phyloP scores from a whole-genome alignment of 495 filamentous ascomycete species.

The Echria macrotheca region DNA sequence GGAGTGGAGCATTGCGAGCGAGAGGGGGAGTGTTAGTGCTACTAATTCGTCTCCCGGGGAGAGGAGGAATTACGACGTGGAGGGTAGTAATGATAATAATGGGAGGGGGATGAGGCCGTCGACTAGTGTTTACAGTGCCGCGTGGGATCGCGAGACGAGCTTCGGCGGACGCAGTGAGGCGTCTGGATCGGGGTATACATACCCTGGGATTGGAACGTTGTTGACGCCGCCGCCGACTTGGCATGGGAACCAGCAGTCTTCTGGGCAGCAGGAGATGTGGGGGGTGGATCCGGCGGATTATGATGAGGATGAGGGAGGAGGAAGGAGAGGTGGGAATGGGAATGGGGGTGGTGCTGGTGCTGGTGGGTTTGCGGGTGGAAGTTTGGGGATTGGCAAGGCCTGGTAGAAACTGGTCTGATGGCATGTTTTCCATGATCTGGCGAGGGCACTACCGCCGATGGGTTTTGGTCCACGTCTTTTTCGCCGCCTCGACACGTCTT shows the following conservation, averaged over 20 bases:
- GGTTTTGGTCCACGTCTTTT: too few relatives aligned
- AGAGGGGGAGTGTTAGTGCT: conserved; percentile 11
- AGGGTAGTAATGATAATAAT: neutral
- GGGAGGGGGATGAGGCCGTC: neutral
- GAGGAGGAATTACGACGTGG: too few relatives aligned
- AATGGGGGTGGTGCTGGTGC: too few relatives aligned
- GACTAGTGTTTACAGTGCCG: neutral
- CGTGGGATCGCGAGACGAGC: conserved; percentile 5
- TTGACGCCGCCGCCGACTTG: conserved; percentile 9
- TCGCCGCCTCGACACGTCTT: too few relatives aligned
- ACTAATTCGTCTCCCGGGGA: too few relatives aligned
- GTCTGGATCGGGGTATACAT: too few relatives aligned
- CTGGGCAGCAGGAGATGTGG: neutral
- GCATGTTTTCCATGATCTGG: neutral
- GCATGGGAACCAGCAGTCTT: neutral
- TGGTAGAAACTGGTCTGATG: neutral
- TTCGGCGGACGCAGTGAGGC: conserved; percentile 3
- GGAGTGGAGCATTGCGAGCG: conserved; percentile 23
- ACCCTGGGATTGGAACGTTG: conserved; percentile 1
- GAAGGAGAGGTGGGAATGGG: neutral
- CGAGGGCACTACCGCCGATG: neutral
- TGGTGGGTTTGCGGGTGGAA: too few relatives aligned
- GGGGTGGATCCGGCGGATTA: neutral
- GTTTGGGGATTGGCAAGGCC: conserved; percentile 13
- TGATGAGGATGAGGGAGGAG: neutral